Base-by-base conservation (phyloP, 164 flowering plant genomes). In the Buxus sempervirens region DNA sequence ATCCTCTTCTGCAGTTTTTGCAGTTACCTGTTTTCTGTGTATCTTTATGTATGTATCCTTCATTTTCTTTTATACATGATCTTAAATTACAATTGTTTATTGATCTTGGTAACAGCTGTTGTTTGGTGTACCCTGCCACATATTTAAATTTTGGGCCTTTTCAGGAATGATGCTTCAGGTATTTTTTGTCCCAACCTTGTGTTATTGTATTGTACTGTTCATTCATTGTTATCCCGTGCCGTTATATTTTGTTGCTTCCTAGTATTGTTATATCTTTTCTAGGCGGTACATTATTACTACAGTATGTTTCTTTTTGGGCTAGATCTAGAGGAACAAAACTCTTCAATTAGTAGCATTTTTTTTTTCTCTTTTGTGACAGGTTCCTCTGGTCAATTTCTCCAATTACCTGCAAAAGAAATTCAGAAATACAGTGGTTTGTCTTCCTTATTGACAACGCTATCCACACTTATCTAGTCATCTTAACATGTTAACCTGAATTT, bases 141-240 rank as follows among this genome's bases (percentile, higher is more conserved):
- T 92, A 9, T 92, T 92, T 87, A 92, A 87, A 83, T 71, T 92
- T 16, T 95, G 99, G 99, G 99, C 98, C 18, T 95, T 92, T 66
- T 82, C 86, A 42, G 97, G 96, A 60, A 95, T 95, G 36, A 83
- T 90, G 96, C 69, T 89, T 70, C 97, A 93, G 96, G 96, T 89
- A 78, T 73, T 19, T 23, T 32, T 60, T 45, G 51, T 45, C 18
- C 51, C 16, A 45, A 4, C 51, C 16, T 2, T 45, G 12, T 45
- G 14, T 45, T 10, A 45, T 15, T 10, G 9, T 1, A 1, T 15
- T 45, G 2, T 45, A 10, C 12, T 1, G 16, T 45, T 41, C 51
- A 10, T 45, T 45, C 12, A 10, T 10, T 45, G 51, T 45, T 10
- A 45, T 45, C 51, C 23, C 57, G 3, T 65, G 6, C 58, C 15